A percentile compares a stretch with the other conserved stretches of the same genome.
Conservation (phyloP, 2,329 filamentous ascomycete species). For the Sclerotinia glacialis region DNA sequence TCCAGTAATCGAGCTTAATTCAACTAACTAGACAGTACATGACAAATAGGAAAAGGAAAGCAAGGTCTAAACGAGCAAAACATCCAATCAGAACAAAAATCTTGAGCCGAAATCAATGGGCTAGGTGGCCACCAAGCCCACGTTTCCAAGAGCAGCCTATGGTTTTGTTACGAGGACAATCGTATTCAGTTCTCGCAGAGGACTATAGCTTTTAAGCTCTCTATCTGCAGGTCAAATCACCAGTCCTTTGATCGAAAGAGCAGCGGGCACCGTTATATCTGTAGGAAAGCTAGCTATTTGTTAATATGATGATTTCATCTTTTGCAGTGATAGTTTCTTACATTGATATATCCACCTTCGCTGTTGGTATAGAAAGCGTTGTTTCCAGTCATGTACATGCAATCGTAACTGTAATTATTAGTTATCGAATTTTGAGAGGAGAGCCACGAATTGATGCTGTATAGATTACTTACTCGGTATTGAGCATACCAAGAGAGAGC, state of each 20-base stretch:
- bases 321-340: neutral
- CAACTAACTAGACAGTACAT: neutral
- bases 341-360: neutral
- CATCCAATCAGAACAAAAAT: neutral
- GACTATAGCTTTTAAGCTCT: neutral
- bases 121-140: neutral
- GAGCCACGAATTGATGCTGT: neutral
- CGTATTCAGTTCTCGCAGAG: neutral
- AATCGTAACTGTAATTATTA: slow-evolving; percentile 1
- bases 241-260: neutral
- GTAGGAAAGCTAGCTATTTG: neutral
- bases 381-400: slow-evolving; percentile 1
- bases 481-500: neutral
- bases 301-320: neutral
- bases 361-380: neutral
- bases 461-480: neutral
- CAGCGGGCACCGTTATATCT: neutral
- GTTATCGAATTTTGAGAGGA: neutral
- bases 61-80: neutral
- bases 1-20: neutral
- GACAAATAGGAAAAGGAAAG: neutral
- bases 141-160: neutral
- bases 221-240: neutral
- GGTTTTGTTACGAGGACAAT: too few relatives aligned
- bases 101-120: neutral